A percentile compares a stretch with the other conserved stretches of the same genome.
Evolutionary conservation across 2,329 filamentous ascomycete species (phyloP).

Genomic region (Pestalotiopsis sp.): DNA sequence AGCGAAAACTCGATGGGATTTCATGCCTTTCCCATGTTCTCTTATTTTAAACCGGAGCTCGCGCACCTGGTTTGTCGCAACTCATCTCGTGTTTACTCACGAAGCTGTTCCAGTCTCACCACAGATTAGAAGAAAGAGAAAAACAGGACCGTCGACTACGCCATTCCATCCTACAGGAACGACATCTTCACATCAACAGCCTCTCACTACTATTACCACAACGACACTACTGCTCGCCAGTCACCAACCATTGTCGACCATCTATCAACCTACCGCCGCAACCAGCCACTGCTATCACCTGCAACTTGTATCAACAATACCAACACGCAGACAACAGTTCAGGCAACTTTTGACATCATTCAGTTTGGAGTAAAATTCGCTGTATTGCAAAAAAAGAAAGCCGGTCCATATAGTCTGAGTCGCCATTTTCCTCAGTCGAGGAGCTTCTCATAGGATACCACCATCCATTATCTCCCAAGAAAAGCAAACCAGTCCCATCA

Average conservation of each 20-base stretch:
- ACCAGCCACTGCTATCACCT: too few relatives aligned
- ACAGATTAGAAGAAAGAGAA: not conserved
- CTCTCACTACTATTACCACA: too few relatives aligned
- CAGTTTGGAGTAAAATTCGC: not conserved
- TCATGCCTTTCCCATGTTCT: conserved; percentile 19
- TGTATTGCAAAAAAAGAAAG: not conserved
- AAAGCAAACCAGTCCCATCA: not conserved
- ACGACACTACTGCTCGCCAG: too few relatives aligned
- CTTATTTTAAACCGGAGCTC: conserved; percentile 15
- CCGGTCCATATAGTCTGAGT: not conserved
- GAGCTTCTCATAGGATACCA: conserved; percentile 10
- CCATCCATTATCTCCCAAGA: conserved; percentile 8
- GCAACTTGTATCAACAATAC: not conserved
- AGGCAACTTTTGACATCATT: not conserved
- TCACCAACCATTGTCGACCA: too few relatives aligned
- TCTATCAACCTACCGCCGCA: too few relatives aligned
- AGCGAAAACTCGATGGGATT: conserved; percentile 20
- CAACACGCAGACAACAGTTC: not conserved
- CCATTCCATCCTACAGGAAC: conserved; percentile 14
- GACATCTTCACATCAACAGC: not conserved
- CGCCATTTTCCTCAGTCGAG: too few relatives aligned
- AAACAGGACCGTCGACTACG: not conserved
- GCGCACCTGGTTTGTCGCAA: conserved; percentile 3
- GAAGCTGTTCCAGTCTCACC: not conserved
- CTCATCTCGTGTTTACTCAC: conserved; percentile 10